Evolutionary conservation across 768 basidiomycete genomes (phyloP).

Genomic region (Leccinum boreale): DNA sequence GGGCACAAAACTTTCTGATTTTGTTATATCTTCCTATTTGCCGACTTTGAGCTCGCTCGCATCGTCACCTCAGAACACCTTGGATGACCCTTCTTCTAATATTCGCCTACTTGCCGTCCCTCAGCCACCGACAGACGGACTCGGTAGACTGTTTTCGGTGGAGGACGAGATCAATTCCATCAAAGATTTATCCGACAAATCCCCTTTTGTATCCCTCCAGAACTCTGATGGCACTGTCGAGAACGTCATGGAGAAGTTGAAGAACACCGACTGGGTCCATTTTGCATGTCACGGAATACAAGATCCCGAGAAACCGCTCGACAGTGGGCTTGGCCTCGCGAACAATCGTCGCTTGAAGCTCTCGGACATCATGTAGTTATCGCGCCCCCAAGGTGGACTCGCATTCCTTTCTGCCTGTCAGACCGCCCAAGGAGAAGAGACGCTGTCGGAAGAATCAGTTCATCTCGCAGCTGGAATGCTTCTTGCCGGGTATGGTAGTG

Average conservation of each 20-base stretch:
- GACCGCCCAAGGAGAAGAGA: not conserved
- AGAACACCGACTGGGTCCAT: not conserved
- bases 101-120: not conserved
- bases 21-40: not conserved
- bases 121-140: not conserved
- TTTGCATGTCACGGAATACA: not conserved
- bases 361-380: not conserved
- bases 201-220: not conserved
- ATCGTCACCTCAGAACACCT: not conserved
- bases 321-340: not conserved
- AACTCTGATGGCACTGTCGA: not conserved
- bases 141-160: not conserved
- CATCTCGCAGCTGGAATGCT: not conserved
- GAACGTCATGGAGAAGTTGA: not conserved
- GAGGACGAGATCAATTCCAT: not conserved
- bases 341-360: not conserved
- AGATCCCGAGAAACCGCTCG: not conserved
- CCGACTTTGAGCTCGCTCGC: not conserved
- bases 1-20: not conserved
- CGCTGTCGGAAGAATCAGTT: not conserved
- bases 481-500: not conserved
- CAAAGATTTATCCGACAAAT: not conserved
- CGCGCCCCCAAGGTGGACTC: not conserved
- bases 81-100: not conserved
- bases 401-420: not conserved